These are phyloP conservation scores for Trifolium pratense DNA, from an alignment of 306 rosid genomes.

Conservation along the genomic window DNA sequence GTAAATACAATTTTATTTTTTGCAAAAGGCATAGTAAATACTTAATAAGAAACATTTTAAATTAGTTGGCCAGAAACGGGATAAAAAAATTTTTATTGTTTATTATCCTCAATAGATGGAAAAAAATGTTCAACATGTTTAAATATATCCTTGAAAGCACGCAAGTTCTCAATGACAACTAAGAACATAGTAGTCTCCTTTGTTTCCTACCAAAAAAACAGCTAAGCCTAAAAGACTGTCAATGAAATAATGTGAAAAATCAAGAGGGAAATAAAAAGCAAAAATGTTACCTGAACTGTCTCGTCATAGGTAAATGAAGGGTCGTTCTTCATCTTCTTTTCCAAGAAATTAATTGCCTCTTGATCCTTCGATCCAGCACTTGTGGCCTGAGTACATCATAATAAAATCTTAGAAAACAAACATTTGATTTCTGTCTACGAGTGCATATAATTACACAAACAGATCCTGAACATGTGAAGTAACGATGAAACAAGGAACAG, in stretches of 20 bases:
- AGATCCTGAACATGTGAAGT: slow-evolving; percentile 2
- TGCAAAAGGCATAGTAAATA: slow-evolving; percentile 5
- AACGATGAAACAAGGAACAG: slow-evolving; percentile 17
- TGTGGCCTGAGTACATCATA: slow-evolving; percentile 70
- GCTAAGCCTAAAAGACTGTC: slow-evolving; percentile 7
- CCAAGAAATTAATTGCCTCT: slow-evolving; percentile 98
- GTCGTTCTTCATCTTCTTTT: slow-evolving; percentile 98
- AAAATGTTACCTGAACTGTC: slow-evolving; percentile 84
- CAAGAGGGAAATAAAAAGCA: background rate
- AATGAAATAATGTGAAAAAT: background rate
- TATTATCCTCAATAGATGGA: background rate
- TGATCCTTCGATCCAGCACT: slow-evolving; percentile 98
- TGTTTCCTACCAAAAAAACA: slow-evolving; percentile 13
- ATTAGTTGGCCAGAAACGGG: background rate
- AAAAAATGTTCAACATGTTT: background rate
- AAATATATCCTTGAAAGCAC: slow-evolving; percentile 14
- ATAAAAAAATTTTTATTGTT: background rate
- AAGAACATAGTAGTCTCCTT: slow-evolving; percentile 3
- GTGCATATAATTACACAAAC: background rate
- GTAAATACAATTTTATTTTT: background rate
- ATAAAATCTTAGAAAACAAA: slow-evolving; percentile 33
- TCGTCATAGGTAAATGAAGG: slow-evolving; percentile 92
- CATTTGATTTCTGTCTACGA: slow-evolving; percentile 22
- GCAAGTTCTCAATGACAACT: slow-evolving; percentile 12
- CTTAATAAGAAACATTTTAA: background rate